Evolutionary conservation across 108 stramenopile species (phyloP), one percentile per base, ranked within the genome.

Genomic region (Nitzschia palea): DNA sequence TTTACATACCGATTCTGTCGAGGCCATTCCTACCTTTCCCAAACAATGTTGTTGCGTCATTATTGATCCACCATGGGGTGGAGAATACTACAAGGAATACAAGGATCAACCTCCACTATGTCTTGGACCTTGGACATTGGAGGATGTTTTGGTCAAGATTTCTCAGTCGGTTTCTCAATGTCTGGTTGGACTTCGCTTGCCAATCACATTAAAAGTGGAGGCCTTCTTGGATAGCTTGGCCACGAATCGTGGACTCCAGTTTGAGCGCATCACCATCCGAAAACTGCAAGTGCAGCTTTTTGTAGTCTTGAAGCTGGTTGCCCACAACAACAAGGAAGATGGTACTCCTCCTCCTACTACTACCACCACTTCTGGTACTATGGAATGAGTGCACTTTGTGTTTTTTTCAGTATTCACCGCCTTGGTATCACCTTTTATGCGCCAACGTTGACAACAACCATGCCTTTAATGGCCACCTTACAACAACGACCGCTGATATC

Each of bases 21-120:
- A 65, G 18, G 51, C 52, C 15, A 57, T 81, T 44, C 73, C 67
- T 10, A 29, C 30, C 18, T 67, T 77, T 8, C 52, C 72, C 2
- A 30, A 36, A 26, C 23, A 18, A 26, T 43, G 29, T 8, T 31
- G n/a, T 30, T 74, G 71, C 33, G 36, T 81, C 31, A 67, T 77
- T 23, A 59, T 77, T 40, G 80, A 81, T 74, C 80, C 80, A 32
- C 80, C 80, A 1, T 81, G 80, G 80, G 80, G 80, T 37, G 80
- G 80, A n/a, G 60, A 54, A 14, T 17, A 74, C 32, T 81, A 77
- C 68, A 77, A 77, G 48, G 60, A 63, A 23, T 35, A 80, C 29
- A 44, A 26, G 18, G 65, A 73, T 22, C 31, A 29, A 28, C 26
- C 43, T 52, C 42, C 56, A 29, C 25, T 80, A 4, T 47, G 35